These are phyloP conservation scores for Neoboletus brunneissimus DNA, from an alignment of 768 basidiomycete species.

Conservation along the genomic window DNA sequence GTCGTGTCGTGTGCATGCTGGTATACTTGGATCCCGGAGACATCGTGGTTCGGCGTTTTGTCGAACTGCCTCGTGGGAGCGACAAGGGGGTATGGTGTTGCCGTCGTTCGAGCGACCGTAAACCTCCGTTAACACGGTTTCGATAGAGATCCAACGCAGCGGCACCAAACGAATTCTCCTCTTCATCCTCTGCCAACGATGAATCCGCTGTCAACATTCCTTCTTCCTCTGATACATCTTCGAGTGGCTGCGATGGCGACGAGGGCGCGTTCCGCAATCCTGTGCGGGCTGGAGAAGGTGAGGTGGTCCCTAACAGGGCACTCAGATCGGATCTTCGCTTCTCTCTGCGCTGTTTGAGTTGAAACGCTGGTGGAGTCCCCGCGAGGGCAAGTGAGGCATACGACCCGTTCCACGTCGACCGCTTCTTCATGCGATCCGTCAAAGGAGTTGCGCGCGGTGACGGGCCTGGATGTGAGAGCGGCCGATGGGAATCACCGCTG, in stretches of 20 bases:
- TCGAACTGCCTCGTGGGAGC: constrained; percentile 7
- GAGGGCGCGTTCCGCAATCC: constrained; percentile 43
- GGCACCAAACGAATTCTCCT: constrained; percentile 50
- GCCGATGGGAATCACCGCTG: constrained; percentile 35
- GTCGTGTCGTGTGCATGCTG: constrained; percentile 53
- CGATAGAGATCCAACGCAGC: constrained; percentile 63
- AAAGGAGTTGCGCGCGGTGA: constrained; percentile 13
- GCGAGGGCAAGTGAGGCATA: constrained; percentile 50
- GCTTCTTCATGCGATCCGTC: constrained; percentile 42
- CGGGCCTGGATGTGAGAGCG: constrained; percentile 43
- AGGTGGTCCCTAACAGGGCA: constrained; percentile 39
- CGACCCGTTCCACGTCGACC: constrained; percentile 75
- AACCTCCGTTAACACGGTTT: constrained; percentile 46
- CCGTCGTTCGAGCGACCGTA: constrained; percentile 47
- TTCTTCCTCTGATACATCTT: constrained; percentile 40
- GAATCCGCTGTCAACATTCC: constrained; percentile 23
- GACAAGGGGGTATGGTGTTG: constrained; percentile 16
- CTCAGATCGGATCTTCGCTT: constrained; percentile 57
- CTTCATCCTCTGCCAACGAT: constrained; percentile 20
- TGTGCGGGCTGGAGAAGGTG: constrained; percentile 20
- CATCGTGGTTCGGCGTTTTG: constrained; percentile 30
- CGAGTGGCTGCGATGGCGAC: constrained; percentile 31
- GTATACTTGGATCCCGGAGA: constrained; percentile 61
- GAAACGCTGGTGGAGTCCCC: constrained; percentile 43
- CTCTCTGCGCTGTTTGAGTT: constrained; percentile 43